These are phyloP conservation scores for Backusella circina DNA, from an alignment of 192 early-diverging fungal genomes.

Conservation along the genomic window DNA sequence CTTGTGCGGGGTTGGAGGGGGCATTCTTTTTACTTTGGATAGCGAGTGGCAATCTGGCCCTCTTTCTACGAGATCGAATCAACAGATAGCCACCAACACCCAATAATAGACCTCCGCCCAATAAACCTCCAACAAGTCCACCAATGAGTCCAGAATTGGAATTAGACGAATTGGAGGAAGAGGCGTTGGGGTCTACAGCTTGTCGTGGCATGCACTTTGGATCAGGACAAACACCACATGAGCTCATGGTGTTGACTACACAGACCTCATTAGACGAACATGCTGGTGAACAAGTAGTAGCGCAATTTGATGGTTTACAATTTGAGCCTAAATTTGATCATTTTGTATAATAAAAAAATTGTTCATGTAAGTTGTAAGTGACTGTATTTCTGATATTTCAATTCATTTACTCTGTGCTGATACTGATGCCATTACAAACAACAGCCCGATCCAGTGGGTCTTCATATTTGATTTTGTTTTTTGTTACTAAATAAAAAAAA, in stretches of 20 bases:
- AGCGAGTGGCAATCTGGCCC: slow-evolving; percentile 7
- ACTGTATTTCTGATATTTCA: not conserved
- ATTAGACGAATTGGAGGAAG: not conserved
- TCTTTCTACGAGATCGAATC: not conserved
- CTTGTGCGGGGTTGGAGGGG: not conserved
- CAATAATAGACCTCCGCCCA: slow-evolving; percentile 12
- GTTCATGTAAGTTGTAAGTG: not conserved
- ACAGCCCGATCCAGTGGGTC: not conserved
- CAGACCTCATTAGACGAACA: slow-evolving; percentile 11
- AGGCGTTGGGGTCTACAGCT: not conserved
- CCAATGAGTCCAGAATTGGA: slow-evolving; percentile 26
- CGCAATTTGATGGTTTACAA: slow-evolving; percentile 22
- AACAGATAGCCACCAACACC: not conserved
- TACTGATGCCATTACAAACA: not conserved
- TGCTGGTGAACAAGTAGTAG: slow-evolving; percentile 6
- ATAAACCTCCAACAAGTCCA: slow-evolving; percentile 19
- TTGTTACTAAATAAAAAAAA: not conserved
- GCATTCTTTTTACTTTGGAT: slow-evolving; percentile 12
- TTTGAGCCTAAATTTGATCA: not conserved
- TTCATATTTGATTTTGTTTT: not conserved
- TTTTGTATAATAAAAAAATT: not conserved
- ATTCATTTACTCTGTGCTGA: not conserved
- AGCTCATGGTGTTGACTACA: slow-evolving; percentile 5
- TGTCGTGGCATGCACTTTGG: slow-evolving; percentile 9
- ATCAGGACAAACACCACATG: slow-evolving; percentile 23